These are phyloP conservation scores for Coleophoma cylindrospora DNA, from an alignment of 2,329 filamentous ascomycete genomes.

Conservation along the genomic window DNA sequence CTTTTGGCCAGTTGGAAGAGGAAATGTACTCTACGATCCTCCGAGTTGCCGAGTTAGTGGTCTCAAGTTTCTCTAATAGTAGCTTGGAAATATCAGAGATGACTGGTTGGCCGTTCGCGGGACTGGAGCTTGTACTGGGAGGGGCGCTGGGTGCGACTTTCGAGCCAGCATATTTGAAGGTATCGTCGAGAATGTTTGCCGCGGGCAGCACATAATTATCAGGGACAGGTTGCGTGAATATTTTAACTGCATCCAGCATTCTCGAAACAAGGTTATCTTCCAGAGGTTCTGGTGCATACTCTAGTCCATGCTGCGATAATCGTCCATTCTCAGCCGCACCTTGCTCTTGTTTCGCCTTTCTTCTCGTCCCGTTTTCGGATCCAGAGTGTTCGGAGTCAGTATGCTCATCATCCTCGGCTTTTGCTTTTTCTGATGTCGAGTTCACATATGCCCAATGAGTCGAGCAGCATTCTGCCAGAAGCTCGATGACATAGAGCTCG, in stretches of 20 bases:
- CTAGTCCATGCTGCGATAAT: slow-evolving; percentile 18
- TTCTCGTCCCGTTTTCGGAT: slow-evolving; percentile 10
- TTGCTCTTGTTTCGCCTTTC: not conserved
- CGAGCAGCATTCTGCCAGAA: slow-evolving; percentile 61
- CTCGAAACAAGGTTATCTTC: slow-evolving; percentile 47
- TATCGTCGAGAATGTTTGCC: slow-evolving; percentile 51
- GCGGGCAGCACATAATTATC: slow-evolving; percentile 52
- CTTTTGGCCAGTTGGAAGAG: slow-evolving; percentile 56
- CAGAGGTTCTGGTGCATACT: slow-evolving; percentile 28
- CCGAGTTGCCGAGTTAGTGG: slow-evolving; percentile 51
- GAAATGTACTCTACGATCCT: slow-evolving; percentile 58
- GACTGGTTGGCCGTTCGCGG: slow-evolving; percentile 5
- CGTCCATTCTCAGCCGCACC: slow-evolving; percentile 14
- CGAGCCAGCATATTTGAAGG: slow-evolving; percentile 8
- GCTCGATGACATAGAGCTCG: slow-evolving; percentile 57
- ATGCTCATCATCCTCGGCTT: slow-evolving; percentile 12
- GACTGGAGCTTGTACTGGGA: not conserved
- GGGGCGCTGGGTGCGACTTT: slow-evolving; percentile 1
- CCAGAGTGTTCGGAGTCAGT: slow-evolving; percentile 17
- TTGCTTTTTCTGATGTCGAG: slow-evolving; percentile 9
- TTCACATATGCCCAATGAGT: slow-evolving; percentile 50
- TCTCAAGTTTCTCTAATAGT: slow-evolving; percentile 25
- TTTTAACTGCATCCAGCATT: slow-evolving; percentile 49
- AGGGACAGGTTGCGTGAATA: slow-evolving; percentile 52
- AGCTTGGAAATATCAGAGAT: slow-evolving; percentile 21